phyloP scores from a whole-genome alignment of 805 yeast species.

The Torulaspora maleeae region DNA sequence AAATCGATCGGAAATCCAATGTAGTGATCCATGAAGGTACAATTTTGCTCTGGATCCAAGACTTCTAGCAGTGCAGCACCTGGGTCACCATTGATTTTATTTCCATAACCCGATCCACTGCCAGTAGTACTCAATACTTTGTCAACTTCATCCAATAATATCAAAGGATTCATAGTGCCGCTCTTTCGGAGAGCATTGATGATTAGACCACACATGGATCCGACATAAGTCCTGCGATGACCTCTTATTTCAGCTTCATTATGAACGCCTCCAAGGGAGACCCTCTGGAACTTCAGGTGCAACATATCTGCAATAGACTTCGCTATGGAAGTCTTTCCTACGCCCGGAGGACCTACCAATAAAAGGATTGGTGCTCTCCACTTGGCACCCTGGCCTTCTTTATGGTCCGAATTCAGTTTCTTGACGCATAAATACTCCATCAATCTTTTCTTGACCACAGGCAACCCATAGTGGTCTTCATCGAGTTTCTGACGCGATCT shows the following conservation, averaged over 20 bases:
- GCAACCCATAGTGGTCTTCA: conserved; percentile 74
- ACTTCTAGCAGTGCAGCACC: conserved; percentile 86
- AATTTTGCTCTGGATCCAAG: conserved; percentile 85
- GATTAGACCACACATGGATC: conserved; percentile 84
- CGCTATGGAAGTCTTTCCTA: conserved; percentile 85
- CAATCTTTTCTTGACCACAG: conserved; percentile 66
- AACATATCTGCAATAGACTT: conserved; percentile 72
- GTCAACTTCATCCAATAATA: conserved; percentile 80
- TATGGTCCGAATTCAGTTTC: conserved; percentile 42
- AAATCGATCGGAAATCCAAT: conserved; percentile 81
- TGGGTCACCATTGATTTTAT: conserved; percentile 71
- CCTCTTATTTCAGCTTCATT: conserved; percentile 90
- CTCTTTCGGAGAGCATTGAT: conserved; percentile 73
- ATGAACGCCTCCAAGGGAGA: conserved; percentile 81
- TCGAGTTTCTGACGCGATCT: conserved; percentile 56
- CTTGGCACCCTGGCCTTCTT: conserved; percentile 11
- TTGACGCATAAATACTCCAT: conserved; percentile 77
- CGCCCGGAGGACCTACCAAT: conserved; percentile 91
- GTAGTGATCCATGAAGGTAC: conserved; percentile 72
- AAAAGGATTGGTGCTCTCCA: conserved; percentile 61
- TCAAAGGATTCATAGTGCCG: conserved; percentile 75
- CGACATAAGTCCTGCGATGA: conserved; percentile 86
- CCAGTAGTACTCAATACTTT: conserved; percentile 50
- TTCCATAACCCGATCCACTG: conserved; percentile 18
- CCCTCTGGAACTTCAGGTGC: conserved; percentile 69